These are phyloP conservation scores for Debaryomycetaceae sp. DNA, from an alignment of 1,139 yeast genomes.

Conservation along the genomic window DNA sequence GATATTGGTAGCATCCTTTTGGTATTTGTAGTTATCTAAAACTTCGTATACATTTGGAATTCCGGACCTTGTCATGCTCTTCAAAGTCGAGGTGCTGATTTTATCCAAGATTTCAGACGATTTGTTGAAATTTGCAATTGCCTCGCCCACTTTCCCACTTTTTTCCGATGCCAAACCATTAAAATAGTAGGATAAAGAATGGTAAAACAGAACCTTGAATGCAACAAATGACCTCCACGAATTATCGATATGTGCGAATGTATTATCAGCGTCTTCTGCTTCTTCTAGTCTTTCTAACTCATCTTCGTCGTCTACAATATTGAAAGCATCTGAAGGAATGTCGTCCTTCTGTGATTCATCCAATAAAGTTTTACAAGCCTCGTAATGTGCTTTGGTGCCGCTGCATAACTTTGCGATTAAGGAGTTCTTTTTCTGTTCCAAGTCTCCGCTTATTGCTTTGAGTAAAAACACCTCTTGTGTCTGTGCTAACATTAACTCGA, in stretches of 20 bases:
- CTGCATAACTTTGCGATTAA: slow-evolving; percentile 71
- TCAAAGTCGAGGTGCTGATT: slow-evolving; percentile 22
- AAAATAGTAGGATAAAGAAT: slow-evolving; percentile 46
- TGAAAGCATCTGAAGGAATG: slow-evolving; percentile 4
- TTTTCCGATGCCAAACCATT: slow-evolving; percentile 50
- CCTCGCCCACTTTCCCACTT: slow-evolving; percentile 64
- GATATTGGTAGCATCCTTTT: slow-evolving; percentile 41
- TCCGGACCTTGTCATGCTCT: slow-evolving; percentile 24
- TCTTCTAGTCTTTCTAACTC: slow-evolving; percentile 14
- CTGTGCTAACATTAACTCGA: slow-evolving; percentile 73
- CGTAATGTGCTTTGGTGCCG: slow-evolving; percentile 57
- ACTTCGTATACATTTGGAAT: slow-evolving; percentile 32
- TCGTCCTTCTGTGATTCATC: slow-evolving; percentile 18
- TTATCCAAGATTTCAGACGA: slow-evolving; percentile 42
- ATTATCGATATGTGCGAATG: slow-evolving; percentile 44
- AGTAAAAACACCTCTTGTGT: slow-evolving; percentile 81
- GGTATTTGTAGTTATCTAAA: slow-evolving; percentile 43
- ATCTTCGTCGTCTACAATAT: slow-evolving; percentile 10
- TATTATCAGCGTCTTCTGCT: slow-evolving; percentile 32
- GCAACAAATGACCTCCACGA: slow-evolving; percentile 43
- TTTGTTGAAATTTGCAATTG: slow-evolving; percentile 63
- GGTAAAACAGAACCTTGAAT: slow-evolving; percentile 49
- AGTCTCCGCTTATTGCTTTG: slow-evolving; percentile 53
- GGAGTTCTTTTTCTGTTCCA: slow-evolving; percentile 54
- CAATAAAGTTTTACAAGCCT: slow-evolving; percentile 40